Evolutionary conservation across 352 stramenopile genomes (phyloP), one percentile per base, ranked within the genome.

Genomic region (Pythium pyrilobum): DNA sequence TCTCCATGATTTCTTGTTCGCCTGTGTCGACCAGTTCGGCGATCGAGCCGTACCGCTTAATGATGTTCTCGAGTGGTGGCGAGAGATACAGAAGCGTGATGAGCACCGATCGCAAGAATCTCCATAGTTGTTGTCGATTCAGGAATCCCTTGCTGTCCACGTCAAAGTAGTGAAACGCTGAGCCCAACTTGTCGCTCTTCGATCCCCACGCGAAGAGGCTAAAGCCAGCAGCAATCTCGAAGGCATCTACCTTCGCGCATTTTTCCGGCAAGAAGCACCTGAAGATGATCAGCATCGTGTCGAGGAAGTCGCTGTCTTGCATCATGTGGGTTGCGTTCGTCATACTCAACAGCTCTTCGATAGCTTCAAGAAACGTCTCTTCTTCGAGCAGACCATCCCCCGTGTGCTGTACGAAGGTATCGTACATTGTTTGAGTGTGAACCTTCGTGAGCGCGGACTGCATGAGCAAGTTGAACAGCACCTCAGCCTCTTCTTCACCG

Each of bases 391-490:
- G 25, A 1, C 84, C 84, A 36, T 95, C 84, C 9, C 77, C 76
- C 11, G 84, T 95, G 58, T 95, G 84, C 43, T 91, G 81, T 1
- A 92, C 71, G 49, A 95, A 92, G 13, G 81, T 92, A 42, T 92
- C 82, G 50, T 92, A 95, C 70, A 95, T 90, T 6, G 69, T 69
- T 23, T 90, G 72, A 4, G 82, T 72, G 43, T 70, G 63, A 5
- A 92, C 55, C 29, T 84, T 85, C 0, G 84, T 89, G 47, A 92
- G 89, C 9, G 78, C 72, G 2, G 77, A 87, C 51, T 86, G 64
- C 1, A 75, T 57, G 31, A 92, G 39, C 13, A 92, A 27, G 31
- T 87, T 70, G 23, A 85, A 87, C 20, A 94, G 50, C 36, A 77
- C 64, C 1, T 76, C 46, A 0, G 81, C 81, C 40, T 92, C 77